These are phyloP conservation scores for Chaetomium cochliodes DNA, from an alignment of 495 filamentous ascomycete genomes.

Conservation along the genomic window DNA sequence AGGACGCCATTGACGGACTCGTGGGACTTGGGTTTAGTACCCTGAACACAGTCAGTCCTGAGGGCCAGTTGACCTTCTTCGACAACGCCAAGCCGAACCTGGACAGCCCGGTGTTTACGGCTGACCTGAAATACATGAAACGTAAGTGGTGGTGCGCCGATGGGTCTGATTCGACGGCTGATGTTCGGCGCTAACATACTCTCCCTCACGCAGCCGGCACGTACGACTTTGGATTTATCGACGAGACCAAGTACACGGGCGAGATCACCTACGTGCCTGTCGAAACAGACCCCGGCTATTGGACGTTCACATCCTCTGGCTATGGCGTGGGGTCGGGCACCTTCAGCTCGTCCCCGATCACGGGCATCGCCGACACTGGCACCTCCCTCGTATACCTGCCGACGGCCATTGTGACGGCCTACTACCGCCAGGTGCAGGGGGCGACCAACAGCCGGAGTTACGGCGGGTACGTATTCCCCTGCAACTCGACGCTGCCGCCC, in stretches of 20 bases:
- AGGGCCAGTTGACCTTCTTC: slow-evolving; percentile 65
- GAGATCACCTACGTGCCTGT: slow-evolving; percentile 61
- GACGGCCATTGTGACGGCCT: slow-evolving; percentile 55
- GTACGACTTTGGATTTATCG: slow-evolving; percentile 77
- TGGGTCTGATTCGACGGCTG: neutral
- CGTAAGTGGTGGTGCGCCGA: slow-evolving; percentile 22
- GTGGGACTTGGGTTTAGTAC: slow-evolving; percentile 70
- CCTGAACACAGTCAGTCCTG: slow-evolving; percentile 68
- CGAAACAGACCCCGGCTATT: slow-evolving; percentile 64
- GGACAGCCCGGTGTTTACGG: slow-evolving; percentile 63
- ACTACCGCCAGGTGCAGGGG: slow-evolving; percentile 61
- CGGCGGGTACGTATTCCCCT: slow-evolving; percentile 72
- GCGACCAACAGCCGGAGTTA: slow-evolving; percentile 48
- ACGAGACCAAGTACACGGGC: slow-evolving; percentile 62
- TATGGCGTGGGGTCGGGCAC: slow-evolving; percentile 57
- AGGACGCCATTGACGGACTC: slow-evolving; percentile 67
- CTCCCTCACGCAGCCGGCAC: slow-evolving; percentile 49
- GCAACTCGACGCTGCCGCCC: slow-evolving; percentile 59
- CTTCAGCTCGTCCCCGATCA: slow-evolving; percentile 40
- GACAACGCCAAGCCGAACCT: slow-evolving; percentile 62
- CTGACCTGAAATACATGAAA: slow-evolving; percentile 60
- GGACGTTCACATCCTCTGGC: slow-evolving; percentile 64
- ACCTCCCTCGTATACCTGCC: slow-evolving; percentile 70
- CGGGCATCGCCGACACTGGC: slow-evolving; percentile 67
- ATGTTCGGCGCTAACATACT: neutral